Percentiles rank a stretch among this genome's conserved stretches.
phyloP scores from a whole-genome alignment of 148 eudicot genomes.

The Bassia scoparia region DNA sequence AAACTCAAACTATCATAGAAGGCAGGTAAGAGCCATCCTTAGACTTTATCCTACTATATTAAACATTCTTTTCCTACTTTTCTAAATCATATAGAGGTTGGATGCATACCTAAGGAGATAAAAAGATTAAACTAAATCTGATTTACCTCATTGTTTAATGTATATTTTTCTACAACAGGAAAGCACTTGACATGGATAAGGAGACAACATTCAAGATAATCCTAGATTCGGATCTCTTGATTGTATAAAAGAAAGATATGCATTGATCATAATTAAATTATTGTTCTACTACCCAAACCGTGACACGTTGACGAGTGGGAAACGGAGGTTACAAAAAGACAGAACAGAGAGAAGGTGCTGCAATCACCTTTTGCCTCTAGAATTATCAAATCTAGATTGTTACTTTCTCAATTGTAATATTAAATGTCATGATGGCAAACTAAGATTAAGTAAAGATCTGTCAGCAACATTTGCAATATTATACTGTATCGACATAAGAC shows the following conservation, averaged over 20 bases:
- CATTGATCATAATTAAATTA: background rate
- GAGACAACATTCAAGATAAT: slow-evolving; percentile 18
- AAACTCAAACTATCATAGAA: slow-evolving; percentile 5
- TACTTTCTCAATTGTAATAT: background rate
- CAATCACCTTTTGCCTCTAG: slow-evolving; percentile 13
- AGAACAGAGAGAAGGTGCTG: slow-evolving; percentile 20
- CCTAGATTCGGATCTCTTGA: slow-evolving; percentile 4
- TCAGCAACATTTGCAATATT: background rate
- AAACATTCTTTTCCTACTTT: slow-evolving; percentile 10
- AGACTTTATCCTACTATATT: slow-evolving; percentile 4
- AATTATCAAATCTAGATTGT: slow-evolving; percentile 6
- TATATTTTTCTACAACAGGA: background rate
- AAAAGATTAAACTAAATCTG: background rate
- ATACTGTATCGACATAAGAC: background rate
- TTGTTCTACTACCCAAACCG: background rate
- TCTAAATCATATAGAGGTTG: background rate
- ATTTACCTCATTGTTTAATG: slow-evolving; percentile 10
- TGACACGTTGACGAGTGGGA: slow-evolving; percentile 7
- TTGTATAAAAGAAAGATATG: slow-evolving; percentile 6
- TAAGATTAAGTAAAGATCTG: background rate
- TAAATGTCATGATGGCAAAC: background rate
- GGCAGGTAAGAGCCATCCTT: slow-evolving; percentile 21
- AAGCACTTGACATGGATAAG: slow-evolving; percentile 12
- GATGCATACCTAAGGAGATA: background rate
- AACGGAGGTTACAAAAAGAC: background rate